Evolutionary conservation across 2,329 filamentous ascomycete genomes (phyloP).

Genomic region (Ceratocystis papillata): DNA sequence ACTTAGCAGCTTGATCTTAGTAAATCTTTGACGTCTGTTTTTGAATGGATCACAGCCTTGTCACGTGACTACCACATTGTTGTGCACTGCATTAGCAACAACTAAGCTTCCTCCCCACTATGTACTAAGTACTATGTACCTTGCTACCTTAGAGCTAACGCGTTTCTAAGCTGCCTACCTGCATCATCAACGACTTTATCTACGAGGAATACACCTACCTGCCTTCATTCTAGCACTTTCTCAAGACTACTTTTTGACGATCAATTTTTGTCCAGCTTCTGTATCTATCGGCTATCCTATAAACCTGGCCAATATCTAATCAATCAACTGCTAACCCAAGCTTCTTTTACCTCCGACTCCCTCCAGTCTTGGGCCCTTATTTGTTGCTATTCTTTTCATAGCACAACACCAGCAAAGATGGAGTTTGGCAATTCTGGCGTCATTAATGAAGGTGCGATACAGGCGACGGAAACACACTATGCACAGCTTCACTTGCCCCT

Average conservation of each 20-base stretch:
- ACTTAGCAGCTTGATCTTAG: too few relatives aligned
- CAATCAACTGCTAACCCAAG: not conserved
- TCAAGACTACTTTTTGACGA: not conserved
- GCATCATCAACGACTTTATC: not conserved
- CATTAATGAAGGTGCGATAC: slow-evolving; percentile 49
- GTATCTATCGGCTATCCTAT: not conserved
- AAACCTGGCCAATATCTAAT: not conserved
- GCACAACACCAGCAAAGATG: slow-evolving; percentile 35
- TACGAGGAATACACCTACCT: not conserved
- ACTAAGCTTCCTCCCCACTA: not conserved
- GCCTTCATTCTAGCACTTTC: not conserved
- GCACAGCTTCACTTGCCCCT: not conserved
- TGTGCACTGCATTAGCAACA: not conserved
- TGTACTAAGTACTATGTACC: too few relatives aligned
- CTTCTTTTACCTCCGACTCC: not conserved
- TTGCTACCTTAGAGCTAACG: not conserved
- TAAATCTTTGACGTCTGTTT: not conserved
- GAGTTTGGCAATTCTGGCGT: slow-evolving; percentile 53
- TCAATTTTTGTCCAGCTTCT: not conserved
- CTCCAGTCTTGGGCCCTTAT: not conserved
- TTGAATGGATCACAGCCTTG: not conserved
- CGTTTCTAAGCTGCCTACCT: slow-evolving; percentile 11
- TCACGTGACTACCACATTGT: not conserved
- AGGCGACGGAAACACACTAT: not conserved
- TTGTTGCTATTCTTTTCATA: not conserved